Evolutionary conservation across 768 basidiomycete species (phyloP), one percentile per base, ranked within the genome.

Genomic region (Hortiboletus flavorubellus): DNA sequence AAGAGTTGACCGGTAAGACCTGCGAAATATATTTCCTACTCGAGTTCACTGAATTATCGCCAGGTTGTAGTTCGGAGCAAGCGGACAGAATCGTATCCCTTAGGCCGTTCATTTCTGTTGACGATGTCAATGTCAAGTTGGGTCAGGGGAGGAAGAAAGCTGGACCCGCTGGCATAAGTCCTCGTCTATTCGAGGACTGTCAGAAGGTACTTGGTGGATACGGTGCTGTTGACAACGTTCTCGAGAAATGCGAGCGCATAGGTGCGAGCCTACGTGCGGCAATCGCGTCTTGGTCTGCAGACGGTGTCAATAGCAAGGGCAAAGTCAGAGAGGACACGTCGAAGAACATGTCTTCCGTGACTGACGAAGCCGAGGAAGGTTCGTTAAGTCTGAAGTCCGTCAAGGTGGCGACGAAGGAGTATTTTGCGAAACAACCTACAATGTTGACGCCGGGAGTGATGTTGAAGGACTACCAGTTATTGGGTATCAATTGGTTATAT

Each of bases 401-500:
- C 56, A 69, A 74, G 38, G 62, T 73, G 16, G 61, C 73, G 46
- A 66, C 80, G 33, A 76, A 78, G 51, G 85, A 86, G 59, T 97
- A 89, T 68, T 78, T 98, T 59, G 75, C 81, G 43, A 71, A 74
- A 37, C 94, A 97, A 63, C 97, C 97, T 9, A 72, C 79, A 12
- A 69, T 81, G 31, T 72, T 97, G 9, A 77, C 82, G 40, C 74
- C 84, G 31, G 81, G 80, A 44, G 85, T 95, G 55, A 78, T 76
- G 64, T 76, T 99, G 64, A 99, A 99, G 76, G 95, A 96, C 62
- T 99, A 99, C 70, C 96, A 99, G 72, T 76, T 98, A 55, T 79
- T 98, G 54, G 97, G 97, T n/a, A 80, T 99, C 51, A 99, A 98
- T 69, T 99, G 97, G 97, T 76, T 99, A 59, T 85, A 92, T 72